Evolutionary conservation across 1,284 basidiomycete genomes (phyloP), one percentile per base, ranked within the genome.

Genomic region (Rhodotorula sp.): DNA sequence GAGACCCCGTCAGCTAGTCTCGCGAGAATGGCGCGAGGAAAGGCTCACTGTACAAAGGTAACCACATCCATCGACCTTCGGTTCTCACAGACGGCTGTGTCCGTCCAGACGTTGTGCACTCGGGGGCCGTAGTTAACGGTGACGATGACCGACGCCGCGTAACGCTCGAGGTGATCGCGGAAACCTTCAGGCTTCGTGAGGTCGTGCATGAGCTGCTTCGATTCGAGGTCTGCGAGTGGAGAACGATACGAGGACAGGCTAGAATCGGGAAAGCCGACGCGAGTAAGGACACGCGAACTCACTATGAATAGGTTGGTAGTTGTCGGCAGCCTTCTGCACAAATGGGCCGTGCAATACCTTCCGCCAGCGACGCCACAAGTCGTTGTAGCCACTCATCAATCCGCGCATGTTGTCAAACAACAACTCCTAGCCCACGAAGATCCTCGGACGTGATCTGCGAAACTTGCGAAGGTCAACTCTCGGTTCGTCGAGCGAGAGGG

Each of bases 311-410:
- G 82, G 82, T 53, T 80, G 80, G 74, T 85, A 85, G 18, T 78
- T 80, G 55, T 83, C 82, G 9, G 83, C 79, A 54, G 79, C 79
- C 44, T 81, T 78, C 24, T 79, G 73, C 68, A 83, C 83, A 59
- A 84, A 82, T 0, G 81, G 81, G 20, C 80, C 78, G 66, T 86
- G 85, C 34, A 85, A 80, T 34, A 84, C 84, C 79, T 83, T 84
- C 20, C 85, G 81, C 83, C 84, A 86, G 75, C 79, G 82, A 24
- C 83, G 79, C 85, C 85, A 86, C 9, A 72, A 71, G 13, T 84
- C 82, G 48, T 80, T 81, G 67, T 83, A 82, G 1, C 82, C 81
- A 20, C 83, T 64, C 84, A 86, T 83, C 18, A 85, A 76, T 0
- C 84, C 84, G 26, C 84, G 82, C 71, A 78, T 81, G 65, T 83